Percentiles rank a stretch among this genome's conserved stretches.
These are phyloP conservation scores for Closterium sp. DNA, from an alignment of 139 green algal genomes.

Conservation along the genomic window DNA sequence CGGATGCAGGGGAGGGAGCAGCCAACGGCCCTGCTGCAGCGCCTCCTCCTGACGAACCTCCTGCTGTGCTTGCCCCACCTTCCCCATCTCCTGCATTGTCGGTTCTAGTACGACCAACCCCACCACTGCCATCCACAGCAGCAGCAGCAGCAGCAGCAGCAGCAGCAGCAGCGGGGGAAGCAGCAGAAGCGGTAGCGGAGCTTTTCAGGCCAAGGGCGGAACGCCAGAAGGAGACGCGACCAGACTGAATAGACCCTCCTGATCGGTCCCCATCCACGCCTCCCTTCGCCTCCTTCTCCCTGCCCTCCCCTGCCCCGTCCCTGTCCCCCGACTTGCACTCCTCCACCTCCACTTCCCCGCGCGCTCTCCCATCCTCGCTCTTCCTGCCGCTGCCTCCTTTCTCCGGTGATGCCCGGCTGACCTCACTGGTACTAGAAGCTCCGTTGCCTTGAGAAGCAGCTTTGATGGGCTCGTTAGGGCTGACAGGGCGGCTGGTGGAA, in stretches of 20 bases:
- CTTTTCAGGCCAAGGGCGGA: background rate
- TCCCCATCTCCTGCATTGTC: background rate
- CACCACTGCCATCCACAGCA: too few species aligned
- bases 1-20: background rate
- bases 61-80: background rate
- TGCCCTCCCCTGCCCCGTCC: background rate
- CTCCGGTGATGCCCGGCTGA: background rate
- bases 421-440: background rate
- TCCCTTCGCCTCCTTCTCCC: background rate
- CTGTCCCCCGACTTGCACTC: background rate
- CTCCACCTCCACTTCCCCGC: background rate
- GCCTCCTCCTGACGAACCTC: background rate
- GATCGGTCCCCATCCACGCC: background rate
- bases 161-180: background rate
- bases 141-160: background rate
- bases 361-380: background rate
- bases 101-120: too few species aligned
- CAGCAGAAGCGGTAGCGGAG: background rate
- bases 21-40: background rate
- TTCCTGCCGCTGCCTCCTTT: background rate
- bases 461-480: background rate
- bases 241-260: background rate
- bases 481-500: background rate
- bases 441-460: background rate
- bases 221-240: background rate